Percentiles rank a stretch among this genome's conserved stretches.
These are phyloP conservation scores for Sporormia fimetaria DNA, from an alignment of 495 filamentous ascomycete species.

Conservation along the genomic window DNA sequence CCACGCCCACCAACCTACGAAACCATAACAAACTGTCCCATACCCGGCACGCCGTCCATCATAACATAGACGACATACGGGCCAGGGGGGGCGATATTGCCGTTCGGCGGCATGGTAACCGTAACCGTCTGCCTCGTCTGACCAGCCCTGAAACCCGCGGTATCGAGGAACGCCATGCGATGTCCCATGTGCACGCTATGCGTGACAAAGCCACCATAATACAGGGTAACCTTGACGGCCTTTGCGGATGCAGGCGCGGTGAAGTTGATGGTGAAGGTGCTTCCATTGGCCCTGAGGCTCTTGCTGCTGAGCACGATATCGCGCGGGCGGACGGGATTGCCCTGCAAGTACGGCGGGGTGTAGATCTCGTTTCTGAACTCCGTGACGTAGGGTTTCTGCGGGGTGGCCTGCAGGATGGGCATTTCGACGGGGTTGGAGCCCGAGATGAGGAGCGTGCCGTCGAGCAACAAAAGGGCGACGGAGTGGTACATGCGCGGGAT, in stretches of 20 bases:
- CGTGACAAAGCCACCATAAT: slow-evolving; percentile 52
- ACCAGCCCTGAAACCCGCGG: slow-evolving; percentile 37
- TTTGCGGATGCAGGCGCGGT: slow-evolving; percentile 33
- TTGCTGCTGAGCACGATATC: slow-evolving; percentile 35
- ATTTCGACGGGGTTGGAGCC: slow-evolving; percentile 49
- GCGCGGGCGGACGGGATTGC: slow-evolving; percentile 41
- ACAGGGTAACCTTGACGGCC: slow-evolving; percentile 40
- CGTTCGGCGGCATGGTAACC: slow-evolving; percentile 45
- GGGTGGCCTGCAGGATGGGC: slow-evolving; percentile 38
- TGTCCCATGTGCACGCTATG: slow-evolving; percentile 54
- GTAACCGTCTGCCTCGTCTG: slow-evolving; percentile 37
- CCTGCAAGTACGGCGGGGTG: slow-evolving; percentile 49
- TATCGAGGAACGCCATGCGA: slow-evolving; percentile 47
- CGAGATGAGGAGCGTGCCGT: slow-evolving; percentile 47
- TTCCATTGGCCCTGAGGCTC: slow-evolving; percentile 36
- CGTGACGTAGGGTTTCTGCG: slow-evolving; percentile 38
- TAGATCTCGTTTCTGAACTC: slow-evolving; percentile 53
- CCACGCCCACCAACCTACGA: slow-evolving; percentile 6
- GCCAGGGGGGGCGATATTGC: slow-evolving; percentile 45
- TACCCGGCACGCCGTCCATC: slow-evolving; percentile 46
- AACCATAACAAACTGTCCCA: slow-evolving; percentile 24
- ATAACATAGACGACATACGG: slow-evolving; percentile 53
- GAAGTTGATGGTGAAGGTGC: slow-evolving; percentile 40
- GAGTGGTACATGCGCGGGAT: slow-evolving; percentile 51
- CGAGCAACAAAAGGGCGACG: slow-evolving; percentile 45